phyloP scores from a whole-genome alignment of 805 yeast genomes.

The Barnettozyma sucrosica region DNA sequence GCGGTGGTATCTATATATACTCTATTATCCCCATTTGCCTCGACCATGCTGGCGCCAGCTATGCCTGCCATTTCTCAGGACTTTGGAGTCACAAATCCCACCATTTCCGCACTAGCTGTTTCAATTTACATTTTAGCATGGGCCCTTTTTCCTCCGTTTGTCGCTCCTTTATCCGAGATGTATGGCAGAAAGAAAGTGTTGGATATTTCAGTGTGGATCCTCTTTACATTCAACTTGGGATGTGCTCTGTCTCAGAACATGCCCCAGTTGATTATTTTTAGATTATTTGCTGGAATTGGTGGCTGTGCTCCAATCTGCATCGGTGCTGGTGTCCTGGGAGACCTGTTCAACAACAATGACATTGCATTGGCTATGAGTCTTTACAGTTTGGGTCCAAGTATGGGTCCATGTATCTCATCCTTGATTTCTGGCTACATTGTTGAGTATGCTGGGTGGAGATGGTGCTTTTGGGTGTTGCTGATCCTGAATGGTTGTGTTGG shows the following conservation, averaged over 20 bases:
- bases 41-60: constrained; percentile 60
- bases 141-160: constrained; percentile 55
- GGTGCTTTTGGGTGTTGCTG: constrained; percentile 56
- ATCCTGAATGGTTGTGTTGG: constrained; percentile 49
- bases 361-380: constrained; percentile 53
- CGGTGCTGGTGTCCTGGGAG: constrained; percentile 66
- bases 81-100: constrained; percentile 36
- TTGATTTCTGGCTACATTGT: constrained; percentile 52
- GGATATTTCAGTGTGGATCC: constrained; percentile 43
- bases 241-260: constrained; percentile 52
- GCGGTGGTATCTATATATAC: constrained; percentile 48
- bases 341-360: constrained; percentile 45
- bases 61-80: constrained; percentile 40
- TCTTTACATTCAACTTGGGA: constrained; percentile 46
- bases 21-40: constrained; percentile 54
- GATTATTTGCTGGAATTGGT: constrained; percentile 61
- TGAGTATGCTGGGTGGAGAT: constrained; percentile 48
- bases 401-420: constrained; percentile 61
- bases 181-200: constrained; percentile 51
- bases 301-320: constrained; percentile 65
- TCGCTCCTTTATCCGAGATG: constrained; percentile 59
- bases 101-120: constrained; percentile 42
- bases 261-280: constrained; percentile 49
- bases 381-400: constrained; percentile 42
- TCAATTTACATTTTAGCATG: constrained; percentile 59